Evolutionary conservation across 2,329 filamentous ascomycete genomes (phyloP).

Genomic region (Hymenoscyphus linearis): DNA sequence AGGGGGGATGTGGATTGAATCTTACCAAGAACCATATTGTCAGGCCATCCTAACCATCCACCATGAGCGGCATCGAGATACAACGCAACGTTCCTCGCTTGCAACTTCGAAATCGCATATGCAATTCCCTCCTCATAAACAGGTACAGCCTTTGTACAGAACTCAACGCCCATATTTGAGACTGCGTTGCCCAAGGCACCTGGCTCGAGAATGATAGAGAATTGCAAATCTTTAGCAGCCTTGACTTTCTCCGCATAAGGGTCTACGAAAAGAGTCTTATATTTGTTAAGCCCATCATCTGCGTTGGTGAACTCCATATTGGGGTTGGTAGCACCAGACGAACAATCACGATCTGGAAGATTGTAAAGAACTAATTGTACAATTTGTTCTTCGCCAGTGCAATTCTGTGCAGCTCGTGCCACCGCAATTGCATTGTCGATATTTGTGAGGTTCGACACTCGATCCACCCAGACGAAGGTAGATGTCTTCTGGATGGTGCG

Average conservation of each 20-base stretch:
- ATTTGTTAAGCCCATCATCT: slow-evolving; percentile 36
- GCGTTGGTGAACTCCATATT: slow-evolving; percentile 37
- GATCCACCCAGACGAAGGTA: slow-evolving; percentile 41
- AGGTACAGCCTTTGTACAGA: neutral
- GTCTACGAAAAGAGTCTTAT: slow-evolving; percentile 39
- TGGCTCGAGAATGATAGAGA: slow-evolving; percentile 41
- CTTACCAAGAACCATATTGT: slow-evolving; percentile 35
- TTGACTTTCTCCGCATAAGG: slow-evolving; percentile 36
- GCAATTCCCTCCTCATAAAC: slow-evolving; percentile 34
- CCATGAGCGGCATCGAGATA: slow-evolving; percentile 41
- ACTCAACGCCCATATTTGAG: neutral
- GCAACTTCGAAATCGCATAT: slow-evolving; percentile 37
- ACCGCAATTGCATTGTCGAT: slow-evolving; percentile 38
- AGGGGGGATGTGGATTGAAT: neutral
- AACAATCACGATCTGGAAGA: slow-evolving; percentile 38
- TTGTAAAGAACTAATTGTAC: slow-evolving; percentile 42
- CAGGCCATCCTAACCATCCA: slow-evolving; percentile 40
- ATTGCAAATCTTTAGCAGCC: slow-evolving; percentile 36
- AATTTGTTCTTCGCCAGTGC: slow-evolving; percentile 29
- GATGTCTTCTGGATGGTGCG: slow-evolving; percentile 37
- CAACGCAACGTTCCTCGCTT: slow-evolving; percentile 35
- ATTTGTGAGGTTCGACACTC: slow-evolving; percentile 14
- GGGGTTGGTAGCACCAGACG: slow-evolving; percentile 24
- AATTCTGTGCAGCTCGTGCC: slow-evolving; percentile 35
- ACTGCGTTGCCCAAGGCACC: slow-evolving; percentile 29